Base-by-base conservation (phyloP, 2,329 filamentous ascomycete genomes). In the Alternaria angustiovoidea region DNA sequence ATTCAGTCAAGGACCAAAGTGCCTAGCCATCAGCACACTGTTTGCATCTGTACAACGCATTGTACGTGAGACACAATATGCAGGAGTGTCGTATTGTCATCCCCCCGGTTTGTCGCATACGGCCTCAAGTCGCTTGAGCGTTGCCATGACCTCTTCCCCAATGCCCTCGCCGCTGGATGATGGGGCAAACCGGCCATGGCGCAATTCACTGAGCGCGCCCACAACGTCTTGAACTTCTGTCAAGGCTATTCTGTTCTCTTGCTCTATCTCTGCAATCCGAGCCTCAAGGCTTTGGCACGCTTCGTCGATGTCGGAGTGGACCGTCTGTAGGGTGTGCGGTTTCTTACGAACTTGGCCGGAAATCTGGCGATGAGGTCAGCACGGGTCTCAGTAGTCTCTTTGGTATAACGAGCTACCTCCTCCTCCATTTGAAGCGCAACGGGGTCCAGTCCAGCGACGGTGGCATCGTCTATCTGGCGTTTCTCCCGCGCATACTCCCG, bases 181-280 rank as follows among this genome's bases (percentile, higher is more conserved):
- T 24, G 79, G 80, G 39, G 79, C 78, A 59, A 95, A 85, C 56
- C 88, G 89, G 38, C 93, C 93, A 71, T 95, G 94, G 46, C 91
- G 88, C 56, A 96, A 83, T 78, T 96, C 92, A 77, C 92, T 96
- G 75, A 97, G 81, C 48, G 86, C 87, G 32, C 90, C 90, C 16
- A 95, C 85, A 0, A 85, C 89, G 57, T 87, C 84, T 65, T 85
- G 84, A 52, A 95, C 85, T 11, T 87, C 85, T 4, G 85, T 81
- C 6, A 91, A 77, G 3, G 93, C 80, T 2, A 76, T 75, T 0
- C 83, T 82, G 54, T 90, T 87, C 66, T 94, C 89, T 34, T 85
- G 81, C 67, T 92, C 86, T 5, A 94, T 81, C 39, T 81, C 82
- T 59, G 83, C 81, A 56, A 94, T 87, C 72, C 95, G 90, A 20